Base-by-base conservation (phyloP, 2,329 filamentous ascomycete genomes). In the Penicillium sp. region DNA sequence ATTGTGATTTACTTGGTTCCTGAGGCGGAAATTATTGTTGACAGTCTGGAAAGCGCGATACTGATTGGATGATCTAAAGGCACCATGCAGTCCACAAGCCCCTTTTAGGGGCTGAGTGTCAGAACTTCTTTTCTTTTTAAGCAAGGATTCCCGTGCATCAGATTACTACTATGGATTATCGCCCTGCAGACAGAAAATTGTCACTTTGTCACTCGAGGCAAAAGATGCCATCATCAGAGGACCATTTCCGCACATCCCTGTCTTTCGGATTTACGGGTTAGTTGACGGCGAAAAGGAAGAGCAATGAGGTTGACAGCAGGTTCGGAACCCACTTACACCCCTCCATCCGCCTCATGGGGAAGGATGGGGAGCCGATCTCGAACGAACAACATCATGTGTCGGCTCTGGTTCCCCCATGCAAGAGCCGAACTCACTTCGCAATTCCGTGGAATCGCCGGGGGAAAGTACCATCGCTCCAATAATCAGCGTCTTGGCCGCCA, bases 341-440 rank as follows among this genome's bases (percentile, higher is more conserved):
- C 21, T n/a, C 6, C 31, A 47, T 38, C n/a, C 26, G 21, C 56
- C 38, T 46, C 26, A 52, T 51, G 48, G 23, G 56, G 56, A 26
- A 52, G 38, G 45, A 48, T 47, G 41, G 17, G 17, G 30, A 55
- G 52, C 23, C 26, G 52, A 56, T 35, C 54, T 49, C 13, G 30
- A 49, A 29, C 44, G n/a, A 41, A 48, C 54, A 23, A 21, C 38
- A 45, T 15, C 29, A 44, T 23, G 29, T 29, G 46, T 50, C 46
- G 55, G 55, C 46, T 57, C 15, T n/a, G 31, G 17, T 29, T 13
- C 31, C 62, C 61, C 53, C 63, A 38, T 51, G 19, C 50, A 64
- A 54, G 55, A 63, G 49, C 61, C 57, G 58, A 53, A 30, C 47
- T 15, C n/a, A 19, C 30, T 15, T 19, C 30, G 26, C 19, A n/a